These are phyloP conservation scores for Debaryomyces tyrocola DNA, from an alignment of 805 yeast species.

Conservation along the genomic window DNA sequence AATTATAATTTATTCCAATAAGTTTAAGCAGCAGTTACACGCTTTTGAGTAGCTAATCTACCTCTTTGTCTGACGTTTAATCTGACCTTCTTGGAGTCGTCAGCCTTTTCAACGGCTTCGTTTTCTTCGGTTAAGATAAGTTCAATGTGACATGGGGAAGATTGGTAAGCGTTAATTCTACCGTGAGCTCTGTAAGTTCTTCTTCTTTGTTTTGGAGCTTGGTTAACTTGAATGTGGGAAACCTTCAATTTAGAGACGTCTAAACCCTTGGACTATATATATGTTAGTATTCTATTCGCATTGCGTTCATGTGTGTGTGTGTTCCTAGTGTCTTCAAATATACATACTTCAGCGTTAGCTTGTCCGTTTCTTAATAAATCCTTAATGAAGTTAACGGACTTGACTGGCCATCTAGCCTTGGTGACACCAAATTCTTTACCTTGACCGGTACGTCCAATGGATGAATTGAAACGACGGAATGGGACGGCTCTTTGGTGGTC, in stretches of 20 bases:
- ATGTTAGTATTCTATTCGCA: background rate
- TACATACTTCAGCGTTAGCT: conserved; percentile 84
- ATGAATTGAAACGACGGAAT: conserved; percentile 95
- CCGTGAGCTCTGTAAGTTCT: conserved; percentile 99
- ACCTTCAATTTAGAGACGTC: conserved; percentile 91
- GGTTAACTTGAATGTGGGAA: conserved; percentile 99
- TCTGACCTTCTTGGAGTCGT: conserved; percentile 65
- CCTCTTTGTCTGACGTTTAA: conserved; percentile 90
- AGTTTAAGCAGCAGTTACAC: conserved; percentile 60
- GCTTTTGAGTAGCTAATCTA: conserved; percentile 85
- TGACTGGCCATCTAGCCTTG: conserved; percentile 99
- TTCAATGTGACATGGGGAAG: conserved; percentile 99
- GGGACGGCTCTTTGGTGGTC: conserved; percentile 99
- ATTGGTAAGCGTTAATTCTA: conserved; percentile 99
- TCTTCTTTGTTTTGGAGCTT: conserved; percentile 99
- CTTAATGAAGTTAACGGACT: conserved; percentile 93
- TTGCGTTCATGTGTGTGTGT: background rate
- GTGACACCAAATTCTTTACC: conserved; percentile 99
- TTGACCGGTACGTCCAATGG: conserved; percentile 99
- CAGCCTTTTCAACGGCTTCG: conserved; percentile 91
- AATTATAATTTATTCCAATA: background rate
- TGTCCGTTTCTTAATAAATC: conserved; percentile 97
- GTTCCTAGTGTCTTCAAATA: background rate
- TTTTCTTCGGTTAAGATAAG: conserved; percentile 92
- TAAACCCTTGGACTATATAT: conserved; percentile 74